Base-by-base conservation (phyloP, 2,329 filamentous ascomycete species). In the Ophiostoma perfectum region DNA sequence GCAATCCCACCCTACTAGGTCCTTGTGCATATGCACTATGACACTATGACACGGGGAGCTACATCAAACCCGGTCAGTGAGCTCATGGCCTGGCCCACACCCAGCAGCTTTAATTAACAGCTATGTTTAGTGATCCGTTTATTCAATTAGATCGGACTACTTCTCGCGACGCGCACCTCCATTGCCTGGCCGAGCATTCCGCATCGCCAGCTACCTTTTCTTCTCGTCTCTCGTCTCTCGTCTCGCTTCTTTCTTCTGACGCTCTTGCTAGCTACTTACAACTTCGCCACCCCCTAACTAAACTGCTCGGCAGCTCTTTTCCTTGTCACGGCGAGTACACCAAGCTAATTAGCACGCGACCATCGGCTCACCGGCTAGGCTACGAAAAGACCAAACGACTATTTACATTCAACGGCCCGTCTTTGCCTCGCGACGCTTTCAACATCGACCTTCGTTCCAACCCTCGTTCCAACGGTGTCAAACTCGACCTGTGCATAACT, bases 181-280 rank as follows among this genome's bases (percentile, higher is more conserved):
- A 60, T 14, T 18, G 38, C 55, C 55, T 38, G 55, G 12, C 55
- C 55, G 55, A 60, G 55, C 55, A 60, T 60, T 60, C 55, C 55
- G 42, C 42, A 12, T 12, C 27, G 49, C n/a, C 49, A 47, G 18
- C 27, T 27, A 55, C 49, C 7, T 45, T 45, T 55, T 4, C 3
- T 47, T 18, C 49, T 55, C 11, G 49, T 8, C 49, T 27, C 49
- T 55, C 11, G 49, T 8, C 49, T 27, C 45, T 52, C 27, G 27
- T 27, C 27, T 18, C 45, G 47, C 16, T n/a, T 55, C 18, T 16
- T 14, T n/a, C 18, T 49, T 16, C 18, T n/a, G 12, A 55, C 49
- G 12, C 42, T 9, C 8, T n/a, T 14, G 27, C 27, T 27, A 27
- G 27, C 8, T 47, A 16, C n/a, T 52, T n/a, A 1, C 8, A 9